Evolutionary conservation across 1,284 basidiomycete species (phyloP).

Genomic region (Leccinum huronense): DNA sequence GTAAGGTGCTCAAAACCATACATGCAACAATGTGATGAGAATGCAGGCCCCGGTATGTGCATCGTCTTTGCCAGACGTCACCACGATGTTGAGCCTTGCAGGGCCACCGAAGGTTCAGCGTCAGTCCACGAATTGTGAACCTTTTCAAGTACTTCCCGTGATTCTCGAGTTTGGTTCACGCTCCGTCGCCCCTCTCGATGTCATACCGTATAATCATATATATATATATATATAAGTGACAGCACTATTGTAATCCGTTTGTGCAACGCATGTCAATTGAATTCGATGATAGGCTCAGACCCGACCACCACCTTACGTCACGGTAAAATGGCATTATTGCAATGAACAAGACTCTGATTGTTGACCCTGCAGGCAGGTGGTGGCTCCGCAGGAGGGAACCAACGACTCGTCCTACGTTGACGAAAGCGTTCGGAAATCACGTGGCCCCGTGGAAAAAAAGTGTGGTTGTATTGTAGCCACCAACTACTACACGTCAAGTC

Average conservation of each 20-base stretch:
- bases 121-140: neutral
- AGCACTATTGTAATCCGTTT: neutral
- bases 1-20: no score
- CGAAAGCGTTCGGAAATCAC: no score
- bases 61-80: neutral
- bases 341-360: constrained; percentile 8
- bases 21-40: neutral
- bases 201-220: neutral
- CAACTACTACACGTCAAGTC: constrained; percentile 4
- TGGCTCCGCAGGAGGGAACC: neutral
- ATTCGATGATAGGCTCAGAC: neutral
- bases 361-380: neutral
- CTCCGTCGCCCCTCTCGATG: neutral
- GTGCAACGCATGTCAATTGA: neutral
- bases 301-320: neutral
- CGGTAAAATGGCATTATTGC: constrained; percentile 6
- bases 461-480: neutral
- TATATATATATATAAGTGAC: neutral
- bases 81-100: no score
- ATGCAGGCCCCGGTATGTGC: neutral
- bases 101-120: neutral
- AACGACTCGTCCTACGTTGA: neutral
- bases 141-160: neutral
- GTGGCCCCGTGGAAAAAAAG: constrained; percentile 19
- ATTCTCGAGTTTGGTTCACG: neutral